A percentile compares a stretch with the other conserved stretches of the same genome.
phyloP scores from a whole-genome alignment of 345 rosid species.

The Xanthoceras sorbifolium region DNA sequence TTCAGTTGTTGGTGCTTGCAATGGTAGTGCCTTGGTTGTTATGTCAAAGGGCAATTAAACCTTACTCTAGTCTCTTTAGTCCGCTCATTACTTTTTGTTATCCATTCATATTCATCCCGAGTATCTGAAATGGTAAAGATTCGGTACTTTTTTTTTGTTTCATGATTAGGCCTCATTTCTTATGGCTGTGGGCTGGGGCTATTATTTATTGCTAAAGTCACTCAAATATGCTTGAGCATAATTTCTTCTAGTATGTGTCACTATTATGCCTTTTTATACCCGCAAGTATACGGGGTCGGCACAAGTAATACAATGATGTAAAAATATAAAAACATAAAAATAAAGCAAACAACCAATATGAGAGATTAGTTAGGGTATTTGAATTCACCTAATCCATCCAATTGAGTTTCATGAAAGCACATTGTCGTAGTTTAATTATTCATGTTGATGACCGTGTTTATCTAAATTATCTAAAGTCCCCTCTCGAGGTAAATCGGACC shows the following conservation, averaged over 20 bases:
- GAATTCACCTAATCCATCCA: too few species aligned
- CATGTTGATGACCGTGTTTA: too few species aligned
- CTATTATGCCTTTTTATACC: too few species aligned
- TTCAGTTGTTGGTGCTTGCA: slow-evolving; percentile 51
- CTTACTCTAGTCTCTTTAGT: neutral
- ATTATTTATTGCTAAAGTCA: neutral
- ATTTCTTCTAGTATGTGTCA: neutral
- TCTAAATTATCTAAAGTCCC: too few species aligned
- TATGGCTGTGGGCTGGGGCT: neutral
- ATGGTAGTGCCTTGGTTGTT: slow-evolving; percentile 54
- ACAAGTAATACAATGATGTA: too few species aligned
- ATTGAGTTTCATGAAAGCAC: too few species aligned
- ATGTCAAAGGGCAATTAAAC: slow-evolving; percentile 52
- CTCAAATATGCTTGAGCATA: neutral
- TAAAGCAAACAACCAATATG: too few species aligned
- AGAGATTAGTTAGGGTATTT: too few species aligned
- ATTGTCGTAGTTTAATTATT: too few species aligned
- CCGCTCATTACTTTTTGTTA: neutral
- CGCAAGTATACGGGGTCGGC: too few species aligned
- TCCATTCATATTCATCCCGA: neutral
- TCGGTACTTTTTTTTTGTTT: neutral
- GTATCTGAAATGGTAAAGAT: neutral
- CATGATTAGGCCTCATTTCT: neutral
- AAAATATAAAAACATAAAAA: too few species aligned
- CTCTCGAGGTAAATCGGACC: too few species aligned